A percentile compares a stretch with the other conserved stretches of the same genome.
phyloP scores from a whole-genome alignment of 768 basidiomycete genomes.

The Pleurotus eryngii region DNA sequence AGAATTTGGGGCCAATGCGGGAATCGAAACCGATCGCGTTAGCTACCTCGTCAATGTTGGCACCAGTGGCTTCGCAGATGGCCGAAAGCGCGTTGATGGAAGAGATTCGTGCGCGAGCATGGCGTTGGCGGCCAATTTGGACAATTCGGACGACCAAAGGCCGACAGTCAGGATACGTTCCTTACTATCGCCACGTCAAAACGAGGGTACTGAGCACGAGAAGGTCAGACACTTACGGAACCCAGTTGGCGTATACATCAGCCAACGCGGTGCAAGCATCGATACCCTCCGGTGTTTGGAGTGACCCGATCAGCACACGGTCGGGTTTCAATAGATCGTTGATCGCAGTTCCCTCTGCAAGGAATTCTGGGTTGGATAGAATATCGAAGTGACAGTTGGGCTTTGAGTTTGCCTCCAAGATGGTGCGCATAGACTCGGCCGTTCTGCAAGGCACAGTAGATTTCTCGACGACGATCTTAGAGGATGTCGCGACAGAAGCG shows the following conservation, averaged over 20 bases:
- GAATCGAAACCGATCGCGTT: constrained; percentile 91
- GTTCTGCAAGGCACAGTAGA: constrained; percentile 99
- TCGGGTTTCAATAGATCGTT: constrained; percentile 84
- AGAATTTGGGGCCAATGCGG: constrained; percentile 92
- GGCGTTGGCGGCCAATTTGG: constrained; percentile 98
- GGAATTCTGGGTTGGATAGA: constrained; percentile 98
- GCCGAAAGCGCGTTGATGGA: constrained; percentile 97
- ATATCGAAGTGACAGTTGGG: constrained; percentile 92
- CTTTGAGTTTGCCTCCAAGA: constrained; percentile 97
- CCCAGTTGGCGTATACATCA: constrained; percentile 94
- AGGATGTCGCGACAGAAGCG: constrained; percentile 82
- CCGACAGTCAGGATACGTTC: constrained; percentile 90
- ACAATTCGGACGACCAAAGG: constrained; percentile 97
- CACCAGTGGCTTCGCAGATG: constrained; percentile 98
- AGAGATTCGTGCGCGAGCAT: constrained; percentile 98
- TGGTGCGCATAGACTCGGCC: constrained; percentile 98
- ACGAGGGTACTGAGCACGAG: not conserved
- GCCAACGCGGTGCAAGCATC: constrained; percentile 74
- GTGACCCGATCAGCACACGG: constrained; percentile 95
- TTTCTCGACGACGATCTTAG: constrained; percentile 99
- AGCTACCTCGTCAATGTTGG: constrained; percentile 97
- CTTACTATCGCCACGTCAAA: constrained; percentile 35
- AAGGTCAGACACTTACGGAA: constrained; percentile 60
- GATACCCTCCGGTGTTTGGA: constrained; percentile 84
- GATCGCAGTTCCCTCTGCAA: constrained; percentile 98